These are phyloP conservation scores for Cyclostephanos invisitatus DNA, from an alignment of 108 stramenopile species.

Conservation along the genomic window DNA sequence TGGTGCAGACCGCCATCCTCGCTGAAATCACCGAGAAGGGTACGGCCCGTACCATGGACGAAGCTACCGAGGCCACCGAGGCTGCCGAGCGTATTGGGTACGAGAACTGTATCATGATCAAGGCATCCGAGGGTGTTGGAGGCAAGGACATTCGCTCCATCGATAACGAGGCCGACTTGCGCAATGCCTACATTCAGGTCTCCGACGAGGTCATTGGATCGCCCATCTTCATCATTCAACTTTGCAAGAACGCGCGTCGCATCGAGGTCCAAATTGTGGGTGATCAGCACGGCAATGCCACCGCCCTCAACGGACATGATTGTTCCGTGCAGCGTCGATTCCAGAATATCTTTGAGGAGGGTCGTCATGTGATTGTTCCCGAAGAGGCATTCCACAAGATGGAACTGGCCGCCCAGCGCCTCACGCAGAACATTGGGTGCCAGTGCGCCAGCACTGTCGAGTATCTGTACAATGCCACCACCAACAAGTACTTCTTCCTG, in stretches of 20 bases:
- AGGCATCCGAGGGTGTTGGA: constrained; percentile 98
- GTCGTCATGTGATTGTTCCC: constrained; percentile 89
- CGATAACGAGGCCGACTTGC: constrained; percentile 84
- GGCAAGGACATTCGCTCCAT: constrained; percentile 99
- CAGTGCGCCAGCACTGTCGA: constrained; percentile 99
- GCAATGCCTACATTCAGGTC: constrained; percentile 88
- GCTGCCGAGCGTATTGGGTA: constrained; percentile 92
- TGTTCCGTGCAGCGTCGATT: constrained; percentile 98
- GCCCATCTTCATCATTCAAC: constrained; percentile 98
- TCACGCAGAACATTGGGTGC: constrained; percentile 95
- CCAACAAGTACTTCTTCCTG: constrained; percentile 94
- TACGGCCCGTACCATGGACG: constrained; percentile 86
- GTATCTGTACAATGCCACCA: constrained; percentile 95
- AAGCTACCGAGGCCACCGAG: constrained; percentile 95
- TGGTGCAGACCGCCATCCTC: constrained; percentile 97
- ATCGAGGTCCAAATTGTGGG: constrained; percentile 99
- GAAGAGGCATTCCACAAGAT: constrained; percentile 89
- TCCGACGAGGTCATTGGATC: constrained; percentile 94
- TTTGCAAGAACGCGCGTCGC: constrained; percentile 97
- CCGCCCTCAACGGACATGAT: constrained; percentile 95
- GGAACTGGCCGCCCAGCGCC: constrained; percentile 93
- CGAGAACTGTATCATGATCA: constrained; percentile 97
- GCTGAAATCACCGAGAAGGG: constrained; percentile 92
- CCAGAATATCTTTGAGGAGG: constrained; percentile 99
- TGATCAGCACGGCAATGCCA: constrained; percentile 96